Evolutionary conservation across 768 basidiomycete species (phyloP), one percentile per base, ranked within the genome.

Genomic region (Lyophyllum decastes): DNA sequence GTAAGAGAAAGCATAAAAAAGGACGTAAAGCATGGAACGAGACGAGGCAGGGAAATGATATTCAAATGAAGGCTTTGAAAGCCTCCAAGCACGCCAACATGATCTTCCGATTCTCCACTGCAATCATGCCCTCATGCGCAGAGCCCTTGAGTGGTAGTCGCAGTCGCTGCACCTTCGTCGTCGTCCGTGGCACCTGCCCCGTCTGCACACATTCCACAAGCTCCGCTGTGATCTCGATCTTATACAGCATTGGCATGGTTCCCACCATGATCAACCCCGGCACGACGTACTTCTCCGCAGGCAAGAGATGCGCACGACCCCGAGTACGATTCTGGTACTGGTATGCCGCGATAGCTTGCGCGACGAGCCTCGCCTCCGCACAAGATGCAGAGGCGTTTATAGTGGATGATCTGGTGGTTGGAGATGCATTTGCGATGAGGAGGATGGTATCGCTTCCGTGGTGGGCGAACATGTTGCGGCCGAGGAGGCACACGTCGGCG

Each of bases 171-270:
- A 65, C 58, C 40, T 35, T 48, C 41, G 61, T 63, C 38, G 35
- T 49, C 26, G 24, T 63, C 2, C 52, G 24, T 17, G 64, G 60
- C 33, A 54, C 54, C 38, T 54, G 61, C n/a, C 46, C 58, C 11
- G 57, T 65, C 51, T 65, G 64, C 11, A 65, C 62, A 25, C 61
- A 59, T 35, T 65, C 64, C 38, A 61, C 64, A 3, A 65, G 34
- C 4, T 22, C 58, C 11, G 54, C 61, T 8, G 62, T 59, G 14
- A 65, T 56, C 30, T 61, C 58, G 14, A 63, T 35, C 26, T 61
- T 63, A 35, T 65, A 65, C 0, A 65, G 54, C 25, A 63, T 43
- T 11, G 64, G 64, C 22, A 55, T 55, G 16, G 62, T 58, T 35
- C 64, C 64, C 1, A n/a, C 12, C 62, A 65, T 63, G 11, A 65